phyloP scores from a whole-genome alignment of 257 asterid genomes.

The Cinchona pubescens region DNA sequence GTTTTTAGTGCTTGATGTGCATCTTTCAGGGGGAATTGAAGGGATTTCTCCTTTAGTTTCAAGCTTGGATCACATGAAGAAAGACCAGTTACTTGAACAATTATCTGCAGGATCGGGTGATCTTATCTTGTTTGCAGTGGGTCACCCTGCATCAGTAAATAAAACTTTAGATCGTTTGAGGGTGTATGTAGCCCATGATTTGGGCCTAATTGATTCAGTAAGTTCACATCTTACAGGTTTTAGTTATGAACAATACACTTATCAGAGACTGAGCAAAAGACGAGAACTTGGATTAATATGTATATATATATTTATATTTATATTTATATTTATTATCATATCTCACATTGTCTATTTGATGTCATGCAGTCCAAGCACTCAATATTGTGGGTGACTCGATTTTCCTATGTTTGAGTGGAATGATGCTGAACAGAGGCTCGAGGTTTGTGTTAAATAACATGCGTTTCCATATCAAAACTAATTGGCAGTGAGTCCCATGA shows the following conservation, averaged over 20 bases:
- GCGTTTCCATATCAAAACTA: no score
- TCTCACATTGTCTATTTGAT: slow-evolving; percentile 2
- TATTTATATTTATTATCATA: neutral
- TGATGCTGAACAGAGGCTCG: slow-evolving; percentile 80
- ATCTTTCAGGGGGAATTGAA: slow-evolving; percentile 67
- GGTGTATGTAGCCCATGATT: slow-evolving; percentile 58
- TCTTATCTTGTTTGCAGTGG: slow-evolving; percentile 91
- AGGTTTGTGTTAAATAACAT: slow-evolving; percentile 68
- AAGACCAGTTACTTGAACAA: slow-evolving; percentile 47
- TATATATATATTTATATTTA: no score
- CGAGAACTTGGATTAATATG: neutral
- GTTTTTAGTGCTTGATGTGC: slow-evolving; percentile 12
- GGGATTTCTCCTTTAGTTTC: slow-evolving; percentile 81
- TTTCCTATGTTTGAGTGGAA: slow-evolving; percentile 99
- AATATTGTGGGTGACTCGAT: slow-evolving; percentile 95
- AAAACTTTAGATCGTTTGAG: slow-evolving; percentile 76
- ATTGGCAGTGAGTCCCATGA: no score
- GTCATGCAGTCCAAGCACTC: slow-evolving; percentile 68
- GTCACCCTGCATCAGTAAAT: slow-evolving; percentile 65
- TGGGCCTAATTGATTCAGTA: slow-evolving; percentile 80
- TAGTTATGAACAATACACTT: neutral
- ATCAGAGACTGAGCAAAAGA: neutral
- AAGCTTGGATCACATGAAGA: slow-evolving; percentile 52
- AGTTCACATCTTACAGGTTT: slow-evolving; percentile 29
- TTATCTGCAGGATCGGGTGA: slow-evolving; percentile 72